Evolutionary conservation across 176 grass and related monocot species (phyloP).

Genomic region (Raddia distichophylla): DNA sequence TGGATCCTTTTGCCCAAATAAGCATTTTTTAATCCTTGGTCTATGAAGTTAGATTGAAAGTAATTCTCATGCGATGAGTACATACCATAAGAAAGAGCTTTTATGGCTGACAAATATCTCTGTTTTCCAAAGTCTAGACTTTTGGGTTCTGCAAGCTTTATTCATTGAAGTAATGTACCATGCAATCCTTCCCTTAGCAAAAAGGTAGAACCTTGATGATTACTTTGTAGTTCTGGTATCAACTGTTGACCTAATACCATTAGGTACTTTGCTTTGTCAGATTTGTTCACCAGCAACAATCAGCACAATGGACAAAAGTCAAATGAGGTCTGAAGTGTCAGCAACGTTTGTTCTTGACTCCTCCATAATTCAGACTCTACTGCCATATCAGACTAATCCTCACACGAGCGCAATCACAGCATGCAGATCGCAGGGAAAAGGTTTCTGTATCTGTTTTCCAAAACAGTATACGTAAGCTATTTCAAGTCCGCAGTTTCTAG

Average conservation of each 20-base stretch:
- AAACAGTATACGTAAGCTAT: neutral
- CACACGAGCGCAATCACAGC: neutral
- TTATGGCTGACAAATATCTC: neutral
- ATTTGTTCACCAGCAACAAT: slow-evolving; percentile 28
- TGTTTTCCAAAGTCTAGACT: neutral
- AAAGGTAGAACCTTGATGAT: neutral
- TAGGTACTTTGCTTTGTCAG: neutral
- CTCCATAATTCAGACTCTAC: slow-evolving; percentile 1
- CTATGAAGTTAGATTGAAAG: slow-evolving; percentile 24
- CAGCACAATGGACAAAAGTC: neutral
- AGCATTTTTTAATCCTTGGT: slow-evolving; percentile 15
- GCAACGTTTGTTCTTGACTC: neutral
- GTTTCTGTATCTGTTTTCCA: neutral
- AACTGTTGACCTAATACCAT: slow-evolving; percentile 18
- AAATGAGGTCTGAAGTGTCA: slow-evolving; percentile 10
- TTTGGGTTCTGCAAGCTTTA: neutral
- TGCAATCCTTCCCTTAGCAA: slow-evolving; percentile 20
- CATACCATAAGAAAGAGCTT: neutral
- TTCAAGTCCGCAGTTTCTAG: neutral
- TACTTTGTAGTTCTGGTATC: neutral
- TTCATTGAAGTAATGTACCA: slow-evolving; percentile 10
- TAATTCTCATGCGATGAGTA: neutral
- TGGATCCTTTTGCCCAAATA: neutral
- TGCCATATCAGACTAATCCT: slow-evolving; percentile 21
- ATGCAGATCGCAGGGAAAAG: slow-evolving; percentile 4